Base-by-base conservation (phyloP, 1,284 basidiomycete genomes). In the Leccinum pallidistipes region DNA sequence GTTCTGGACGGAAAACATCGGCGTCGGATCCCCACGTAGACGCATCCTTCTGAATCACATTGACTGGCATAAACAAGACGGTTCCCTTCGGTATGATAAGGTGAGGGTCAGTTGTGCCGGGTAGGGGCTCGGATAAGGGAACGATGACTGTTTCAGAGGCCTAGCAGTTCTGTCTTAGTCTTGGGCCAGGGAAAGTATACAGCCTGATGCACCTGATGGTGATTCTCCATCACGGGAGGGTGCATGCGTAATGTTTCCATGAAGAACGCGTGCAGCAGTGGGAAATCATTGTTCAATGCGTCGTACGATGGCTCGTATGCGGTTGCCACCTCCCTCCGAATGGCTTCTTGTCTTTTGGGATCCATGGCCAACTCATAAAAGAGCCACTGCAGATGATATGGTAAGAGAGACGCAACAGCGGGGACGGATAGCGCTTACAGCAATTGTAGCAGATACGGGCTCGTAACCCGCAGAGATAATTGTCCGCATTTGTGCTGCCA, bases 381-480 rank as follows among this genome's bases (percentile, higher is more conserved):
- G 50, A 81, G 71, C 85, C 85, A 86, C 84, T 86, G 57, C 4
- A 34, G 50, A 57, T 9, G 32, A 18, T 63, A 10, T 63, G 51
- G n/a, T 62, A 45, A 32, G n/a, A 47, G 18, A 60, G 4, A 57
- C n/a, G 47, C 57, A 49, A 47, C n/a, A 52, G 53, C 27, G 49
- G 32, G 60, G 43, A 54, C 38, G 55, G 5, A 56, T 51, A 57
- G 53, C 50, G 24, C 78, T 71, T 70, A 85, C 84, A 31, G 83
- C 78, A 53, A 84, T 75, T 16, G 80, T 72, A 2, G 83, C 81
- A 56, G 85, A 85, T 11, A 86, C 81, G 3, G 85, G 81, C 66
- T 86, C 84, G 63, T 85, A 86, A n/a, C 81, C 85, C n/a, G 84
- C 84, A 43, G 83, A 85, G 49, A 86, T 83, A 47, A 83, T 76